A percentile compares a stretch with the other conserved stretches of the same genome.
These are phyloP conservation scores for Conoideocrella luteorostrata DNA, from an alignment of 2,329 filamentous ascomycete species.

Conservation along the genomic window DNA sequence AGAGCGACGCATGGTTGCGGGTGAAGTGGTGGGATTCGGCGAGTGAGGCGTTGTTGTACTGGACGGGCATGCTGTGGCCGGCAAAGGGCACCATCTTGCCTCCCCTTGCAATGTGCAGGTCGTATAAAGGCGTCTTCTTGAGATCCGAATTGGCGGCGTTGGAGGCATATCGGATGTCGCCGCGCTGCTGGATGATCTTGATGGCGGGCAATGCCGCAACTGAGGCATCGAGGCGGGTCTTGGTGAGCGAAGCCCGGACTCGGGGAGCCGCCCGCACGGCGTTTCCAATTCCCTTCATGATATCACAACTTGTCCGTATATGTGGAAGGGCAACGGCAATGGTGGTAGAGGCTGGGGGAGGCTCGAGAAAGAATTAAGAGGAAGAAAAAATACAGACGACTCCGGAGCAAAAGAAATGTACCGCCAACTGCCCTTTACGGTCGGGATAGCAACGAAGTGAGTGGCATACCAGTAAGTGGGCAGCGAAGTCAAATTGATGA, in stretches of 20 bases:
- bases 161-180: conserved; percentile 23
- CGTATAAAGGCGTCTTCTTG: conserved; percentile 66
- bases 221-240: conserved; percentile 5
- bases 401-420: conserved; percentile 1
- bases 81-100: conserved; percentile 97
- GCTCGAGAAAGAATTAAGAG: conserved; percentile 9
- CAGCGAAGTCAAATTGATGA: conserved; percentile 10
- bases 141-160: not conserved
- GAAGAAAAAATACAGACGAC: conserved; percentile 8
- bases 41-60: conserved; percentile 73
- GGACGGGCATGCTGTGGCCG: conserved; percentile 86
- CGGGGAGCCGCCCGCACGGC: conserved; percentile 24
- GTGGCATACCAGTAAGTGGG: conserved; percentile 10
- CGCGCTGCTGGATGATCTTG: conserved; percentile 9
- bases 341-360: conserved; percentile 6
- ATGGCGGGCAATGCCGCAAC: conserved; percentile 7
- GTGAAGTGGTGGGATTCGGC: conserved; percentile 87
- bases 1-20: conserved; percentile 78
- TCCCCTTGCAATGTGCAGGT: conserved; percentile 69
- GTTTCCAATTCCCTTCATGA: conserved; percentile 26
- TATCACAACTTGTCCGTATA: conserved; percentile 5
- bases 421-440: too few relatives aligned
- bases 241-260: conserved; percentile 11
- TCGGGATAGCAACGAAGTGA: too few relatives aligned
- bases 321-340: conserved; percentile 2